phyloP scores from a whole-genome alignment of 2,329 filamentous ascomycete species.

The Laburnicola sp. region DNA sequence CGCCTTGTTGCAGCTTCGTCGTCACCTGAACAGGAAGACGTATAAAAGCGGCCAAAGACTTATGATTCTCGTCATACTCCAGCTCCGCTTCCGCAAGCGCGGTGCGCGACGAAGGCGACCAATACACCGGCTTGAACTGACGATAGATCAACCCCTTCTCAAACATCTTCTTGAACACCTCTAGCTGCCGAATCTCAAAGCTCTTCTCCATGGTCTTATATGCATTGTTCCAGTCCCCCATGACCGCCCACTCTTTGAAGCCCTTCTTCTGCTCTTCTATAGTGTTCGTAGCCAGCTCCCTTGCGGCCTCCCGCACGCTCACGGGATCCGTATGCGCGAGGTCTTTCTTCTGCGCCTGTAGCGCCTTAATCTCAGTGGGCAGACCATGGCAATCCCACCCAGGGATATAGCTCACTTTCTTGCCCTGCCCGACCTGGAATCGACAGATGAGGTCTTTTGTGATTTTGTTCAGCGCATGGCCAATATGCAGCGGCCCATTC shows the following conservation, averaged over 20 bases:
- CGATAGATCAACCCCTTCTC: constrained; percentile 71
- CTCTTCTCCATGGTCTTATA: constrained; percentile 79
- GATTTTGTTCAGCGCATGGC: constrained; percentile 95
- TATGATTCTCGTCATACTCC: constrained; percentile 77
- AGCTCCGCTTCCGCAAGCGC: constrained; percentile 83
- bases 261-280: constrained; percentile 72
- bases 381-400: constrained; percentile 98
- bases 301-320: constrained; percentile 66
- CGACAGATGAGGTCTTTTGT: constrained; percentile 92
- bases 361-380: constrained; percentile 93
- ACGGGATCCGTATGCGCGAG: constrained; percentile 47
- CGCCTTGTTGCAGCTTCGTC: constrained; percentile 46
- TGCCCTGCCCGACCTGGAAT: constrained; percentile 76
- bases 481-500: constrained; percentile 87
- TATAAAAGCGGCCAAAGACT: constrained; percentile 75
- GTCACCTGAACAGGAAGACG: constrained; percentile 68
- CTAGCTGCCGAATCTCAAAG: constrained; percentile 75
- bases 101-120: constrained; percentile 77
- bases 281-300: constrained; percentile 67
- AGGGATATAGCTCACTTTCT: constrained; percentile 77
- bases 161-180: constrained; percentile 75
- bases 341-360: constrained; percentile 60
- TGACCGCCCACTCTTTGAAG: constrained; percentile 74
- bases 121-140: constrained; percentile 81
- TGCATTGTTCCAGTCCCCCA: constrained; percentile 76